Percentiles rank a stretch among this genome's conserved stretches.
Evolutionary conservation across 768 basidiomycete species (phyloP).

Genomic region (Mrakia frigida): DNA sequence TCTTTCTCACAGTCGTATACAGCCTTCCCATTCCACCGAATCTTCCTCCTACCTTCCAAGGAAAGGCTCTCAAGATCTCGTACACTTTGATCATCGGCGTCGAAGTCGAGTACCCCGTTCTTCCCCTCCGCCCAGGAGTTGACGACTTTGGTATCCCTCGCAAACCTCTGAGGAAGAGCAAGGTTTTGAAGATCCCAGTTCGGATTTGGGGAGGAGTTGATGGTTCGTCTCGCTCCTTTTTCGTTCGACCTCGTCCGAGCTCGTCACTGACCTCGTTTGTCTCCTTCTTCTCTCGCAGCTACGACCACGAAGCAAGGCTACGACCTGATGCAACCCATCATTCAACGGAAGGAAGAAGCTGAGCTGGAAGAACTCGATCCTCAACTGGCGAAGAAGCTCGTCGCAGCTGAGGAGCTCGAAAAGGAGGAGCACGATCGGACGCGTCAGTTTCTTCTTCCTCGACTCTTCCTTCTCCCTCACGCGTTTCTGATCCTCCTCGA

Average conservation of each 20-base stretch:
- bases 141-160: constrained; percentile 36
- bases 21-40: constrained; percentile 65
- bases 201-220: constrained; percentile 81
- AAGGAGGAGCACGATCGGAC: constrained; percentile 16
- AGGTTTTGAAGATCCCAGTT: constrained; percentile 73
- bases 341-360: constrained; percentile 46
- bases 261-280: neutral
- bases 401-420: neutral
- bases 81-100: constrained; percentile 88
- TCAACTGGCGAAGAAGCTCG: constrained; percentile 21
- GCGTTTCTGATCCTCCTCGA: neutral
- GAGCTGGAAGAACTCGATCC: constrained; percentile 36
- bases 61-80: constrained; percentile 73
- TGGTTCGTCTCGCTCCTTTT: constrained; percentile 50
- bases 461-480: neutral
- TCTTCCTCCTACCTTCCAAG: constrained; percentile 85
- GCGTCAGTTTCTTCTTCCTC: neutral
- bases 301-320: constrained; percentile 48
- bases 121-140: constrained; percentile 42
- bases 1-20: constrained; percentile 62
- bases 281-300: constrained; percentile 21
- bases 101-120: constrained; percentile 56
- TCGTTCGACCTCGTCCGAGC: neutral
- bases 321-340: constrained; percentile 76
- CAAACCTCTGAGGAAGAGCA: constrained; percentile 50